phyloP scores from a whole-genome alignment of 1,139 yeast genomes.

The Starmera stellimalicola region DNA sequence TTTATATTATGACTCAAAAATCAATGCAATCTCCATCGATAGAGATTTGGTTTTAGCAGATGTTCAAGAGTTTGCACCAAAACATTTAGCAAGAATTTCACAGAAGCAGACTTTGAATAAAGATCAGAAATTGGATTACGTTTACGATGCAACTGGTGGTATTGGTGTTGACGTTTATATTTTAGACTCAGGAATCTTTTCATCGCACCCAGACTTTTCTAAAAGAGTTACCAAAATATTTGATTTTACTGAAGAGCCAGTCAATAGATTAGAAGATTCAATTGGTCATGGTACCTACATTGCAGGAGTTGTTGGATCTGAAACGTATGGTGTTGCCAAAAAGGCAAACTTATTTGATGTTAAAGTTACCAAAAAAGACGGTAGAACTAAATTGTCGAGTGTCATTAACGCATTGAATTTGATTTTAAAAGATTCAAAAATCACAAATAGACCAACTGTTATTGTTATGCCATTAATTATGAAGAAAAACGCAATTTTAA shows the following conservation, averaged over 20 bases:
- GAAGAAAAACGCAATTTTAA: conserved; percentile 43
- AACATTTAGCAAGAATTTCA: conserved; percentile 39
- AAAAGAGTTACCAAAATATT: conserved; percentile 25
- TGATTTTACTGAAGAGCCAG: conserved; percentile 19
- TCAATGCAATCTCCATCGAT: conserved; percentile 21
- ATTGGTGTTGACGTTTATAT: conserved; percentile 34
- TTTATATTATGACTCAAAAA: conserved; percentile 16
- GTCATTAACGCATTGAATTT: conserved; percentile 37
- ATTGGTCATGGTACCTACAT: conserved; percentile 38
- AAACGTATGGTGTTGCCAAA: conserved; percentile 55
- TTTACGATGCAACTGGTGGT: conserved; percentile 24
- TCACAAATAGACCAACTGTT: conserved; percentile 37
- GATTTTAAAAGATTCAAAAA: conserved; percentile 29
- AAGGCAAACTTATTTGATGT: conserved; percentile 52
- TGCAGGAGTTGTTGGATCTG: conserved; percentile 55
- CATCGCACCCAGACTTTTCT: conserved; percentile 26
- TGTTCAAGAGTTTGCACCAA: conserved; percentile 33
- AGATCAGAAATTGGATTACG: conserved; percentile 14
- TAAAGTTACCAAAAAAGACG: conserved; percentile 41
- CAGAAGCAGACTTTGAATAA: conserved; percentile 23
- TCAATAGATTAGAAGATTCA: conserved; percentile 19
- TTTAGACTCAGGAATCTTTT: conserved; percentile 32
- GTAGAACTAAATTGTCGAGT: conserved; percentile 39
- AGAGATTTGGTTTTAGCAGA: conserved; percentile 20
- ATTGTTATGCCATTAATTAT: conserved; percentile 59